Percentiles rank a stretch among this genome's conserved stretches.
phyloP scores from a whole-genome alignment of 345 rosid genomes.

The Euphorbia peplus region DNA sequence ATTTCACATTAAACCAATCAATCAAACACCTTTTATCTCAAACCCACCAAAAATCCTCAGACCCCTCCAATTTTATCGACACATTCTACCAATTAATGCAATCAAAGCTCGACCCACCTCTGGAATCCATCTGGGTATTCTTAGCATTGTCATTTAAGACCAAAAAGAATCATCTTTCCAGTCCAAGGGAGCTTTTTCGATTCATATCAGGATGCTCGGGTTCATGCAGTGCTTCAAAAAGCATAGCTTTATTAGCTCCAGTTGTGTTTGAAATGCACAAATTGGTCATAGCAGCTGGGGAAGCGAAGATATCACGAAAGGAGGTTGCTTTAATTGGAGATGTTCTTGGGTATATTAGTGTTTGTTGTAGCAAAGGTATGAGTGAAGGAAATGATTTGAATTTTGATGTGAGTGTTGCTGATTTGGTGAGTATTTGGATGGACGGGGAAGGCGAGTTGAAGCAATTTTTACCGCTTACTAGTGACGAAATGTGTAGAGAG shows the following conservation, averaged over 20 bases:
- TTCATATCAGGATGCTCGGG: slow-evolving; percentile 42
- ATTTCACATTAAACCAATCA: slow-evolving; percentile 27
- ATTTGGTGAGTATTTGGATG: slow-evolving; percentile 45
- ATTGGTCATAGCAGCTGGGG: slow-evolving; percentile 29
- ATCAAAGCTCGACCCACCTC: slow-evolving; percentile 48
- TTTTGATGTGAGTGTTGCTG: slow-evolving; percentile 25
- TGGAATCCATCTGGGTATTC: slow-evolving; percentile 56
- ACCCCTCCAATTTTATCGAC: slow-evolving; percentile 30
- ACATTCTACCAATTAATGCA: slow-evolving; percentile 42
- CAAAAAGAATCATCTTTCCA: slow-evolving; percentile 20
- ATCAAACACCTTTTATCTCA: slow-evolving; percentile 33
- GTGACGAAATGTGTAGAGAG: slow-evolving; percentile 25
- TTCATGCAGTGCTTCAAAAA: slow-evolving; percentile 30
- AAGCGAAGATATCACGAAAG: slow-evolving; percentile 32
- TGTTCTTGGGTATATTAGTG: slow-evolving; percentile 41
- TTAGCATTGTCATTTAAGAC: slow-evolving; percentile 35
- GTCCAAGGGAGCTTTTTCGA: slow-evolving; percentile 37
- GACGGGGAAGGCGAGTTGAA: slow-evolving; percentile 24
- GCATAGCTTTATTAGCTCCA: slow-evolving; percentile 55
- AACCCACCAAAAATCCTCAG: slow-evolving; percentile 26
- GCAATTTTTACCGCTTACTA: slow-evolving; percentile 40
- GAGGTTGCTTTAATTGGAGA: slow-evolving; percentile 38
- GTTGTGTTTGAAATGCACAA: slow-evolving; percentile 35
- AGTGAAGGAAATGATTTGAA: slow-evolving; percentile 21
- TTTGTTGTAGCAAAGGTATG: slow-evolving; percentile 33